Base-by-base conservation (phyloP, 75 land plant genomes). In the Selaginella tamariscina region DNA sequence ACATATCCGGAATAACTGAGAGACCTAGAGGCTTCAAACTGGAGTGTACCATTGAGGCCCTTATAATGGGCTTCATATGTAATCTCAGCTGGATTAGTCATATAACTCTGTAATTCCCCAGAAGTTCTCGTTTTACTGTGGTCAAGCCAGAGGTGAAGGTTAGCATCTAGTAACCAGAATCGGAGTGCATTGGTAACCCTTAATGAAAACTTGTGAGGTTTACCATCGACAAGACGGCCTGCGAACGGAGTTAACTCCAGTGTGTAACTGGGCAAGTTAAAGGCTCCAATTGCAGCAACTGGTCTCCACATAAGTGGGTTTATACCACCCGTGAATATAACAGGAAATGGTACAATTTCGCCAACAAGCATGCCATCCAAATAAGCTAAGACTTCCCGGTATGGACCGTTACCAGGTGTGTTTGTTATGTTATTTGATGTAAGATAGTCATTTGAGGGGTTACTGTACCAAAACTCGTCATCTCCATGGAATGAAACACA, bases 391-490 rank as follows among this genome's bases (percentile, higher is more conserved):
- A 95, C 84, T 71, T 95, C 99, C 54, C 99, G 68, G 68, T 90
- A 95, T 29, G 97, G 72, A 1, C 99, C 99, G 68, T 95, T 91
- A 1, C 92, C 92, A 2, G 85, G 75, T 0, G 32, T 8, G 0
- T 70, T 77, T 0, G 84, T 81, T n/a, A 91, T 68, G 57, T 91
- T 84, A 81, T 91, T 95, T 1, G 79, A 83, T 0, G 28, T 27
- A 20, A 86, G 70, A 64, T 82, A 95, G 0, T 74, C 84, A 69
- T 85, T 79, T 0, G 96, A 87, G 18, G 78, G 87, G 70, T 95
- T 95, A 21, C 77, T 67, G 67, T 78, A 91, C 99, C 99, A 95
- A 32, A 82, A 85, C 70, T 91, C 97, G 74, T 95, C 99, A 5
- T 73, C 74, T 22, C 74, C 75, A 69, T 90, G 96, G 68, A 71